These are phyloP conservation scores for Eimeria zaria DNA, from an alignment of 169 alveolate species.

Conservation along the genomic window DNA sequence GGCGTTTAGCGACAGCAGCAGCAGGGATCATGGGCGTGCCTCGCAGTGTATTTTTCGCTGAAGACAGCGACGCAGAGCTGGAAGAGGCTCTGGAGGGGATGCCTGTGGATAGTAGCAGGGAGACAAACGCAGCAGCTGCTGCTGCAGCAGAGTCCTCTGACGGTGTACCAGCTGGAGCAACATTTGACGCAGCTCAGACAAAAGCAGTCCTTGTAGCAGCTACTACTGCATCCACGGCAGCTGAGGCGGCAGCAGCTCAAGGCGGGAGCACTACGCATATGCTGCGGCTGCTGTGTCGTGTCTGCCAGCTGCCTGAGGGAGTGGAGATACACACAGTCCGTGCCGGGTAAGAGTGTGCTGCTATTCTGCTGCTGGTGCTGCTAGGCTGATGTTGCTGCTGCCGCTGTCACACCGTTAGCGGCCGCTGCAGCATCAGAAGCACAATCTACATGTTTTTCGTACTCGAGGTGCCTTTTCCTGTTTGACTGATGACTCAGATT, in stretches of 20 bases:
- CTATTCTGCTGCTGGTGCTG: constrained; percentile 12
- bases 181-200: not conserved
- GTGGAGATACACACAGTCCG: not conserved
- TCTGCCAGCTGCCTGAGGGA: not conserved
- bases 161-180: not conserved
- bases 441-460: not conserved
- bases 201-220: not conserved
- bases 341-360: not conserved
- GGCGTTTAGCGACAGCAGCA: constrained; percentile 1
- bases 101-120: not conserved
- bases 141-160: not conserved
- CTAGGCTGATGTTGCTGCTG: not conserved
- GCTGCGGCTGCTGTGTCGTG: constrained; percentile 24
- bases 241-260: constrained; percentile 22
- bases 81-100: constrained; percentile 19
- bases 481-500: not conserved
- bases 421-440: not conserved
- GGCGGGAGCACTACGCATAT: not conserved
- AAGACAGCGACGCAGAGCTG: not conserved
- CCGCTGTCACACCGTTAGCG: not conserved
- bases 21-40: not conserved
- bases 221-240: constrained; percentile 8
- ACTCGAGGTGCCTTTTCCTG: too few species aligned
- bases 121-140: constrained; percentile 29
- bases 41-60: constrained; percentile 9